Conservation (phyloP, 352 stramenopile species). For the Globisporangium echinulatum region DNA sequence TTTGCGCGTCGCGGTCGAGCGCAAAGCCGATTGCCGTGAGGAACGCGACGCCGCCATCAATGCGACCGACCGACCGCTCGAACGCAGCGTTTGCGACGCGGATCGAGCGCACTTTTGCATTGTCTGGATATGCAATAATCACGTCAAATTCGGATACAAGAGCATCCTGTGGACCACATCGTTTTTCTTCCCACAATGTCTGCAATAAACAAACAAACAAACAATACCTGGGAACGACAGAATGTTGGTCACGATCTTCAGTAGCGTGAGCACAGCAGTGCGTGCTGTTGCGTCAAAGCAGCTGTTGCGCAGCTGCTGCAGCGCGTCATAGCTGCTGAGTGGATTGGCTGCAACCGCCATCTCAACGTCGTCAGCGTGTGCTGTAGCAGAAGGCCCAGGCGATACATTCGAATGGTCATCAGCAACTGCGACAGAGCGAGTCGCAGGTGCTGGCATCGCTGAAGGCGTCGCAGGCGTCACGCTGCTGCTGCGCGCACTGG, state of each 20-base stretch:
- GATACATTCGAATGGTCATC: neutral
- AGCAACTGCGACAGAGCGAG: neutral
- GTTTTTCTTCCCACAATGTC: no score
- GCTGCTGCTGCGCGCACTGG: neutral
- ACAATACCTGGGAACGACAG: slow-evolving; percentile 63
- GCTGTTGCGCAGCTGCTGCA: slow-evolving; percentile 67
- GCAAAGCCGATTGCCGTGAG: slow-evolving; percentile 59
- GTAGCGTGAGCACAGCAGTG: slow-evolving; percentile 57
- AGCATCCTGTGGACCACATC: no score
- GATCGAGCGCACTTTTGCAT: slow-evolving; percentile 80
- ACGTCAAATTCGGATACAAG: no score
- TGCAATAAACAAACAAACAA: no score
- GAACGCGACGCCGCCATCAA: slow-evolving; percentile 70
- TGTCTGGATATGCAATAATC: slow-evolving; percentile 34
- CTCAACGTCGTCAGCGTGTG: slow-evolving; percentile 26
- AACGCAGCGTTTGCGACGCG: slow-evolving; percentile 74
- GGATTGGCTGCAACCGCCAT: slow-evolving; percentile 16
- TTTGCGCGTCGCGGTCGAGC: slow-evolving; percentile 40
- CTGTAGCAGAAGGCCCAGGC: neutral
- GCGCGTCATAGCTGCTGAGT: slow-evolving; percentile 49
- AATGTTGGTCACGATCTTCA: slow-evolving; percentile 85
- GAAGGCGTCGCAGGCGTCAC: neutral
- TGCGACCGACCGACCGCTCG: slow-evolving; percentile 51
- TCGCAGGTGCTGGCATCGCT: neutral
- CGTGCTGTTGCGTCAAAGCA: slow-evolving; percentile 69